These are phyloP conservation scores for Neurospora sp. DNA, from an alignment of 495 filamentous ascomycete species.

Conservation along the genomic window DNA sequence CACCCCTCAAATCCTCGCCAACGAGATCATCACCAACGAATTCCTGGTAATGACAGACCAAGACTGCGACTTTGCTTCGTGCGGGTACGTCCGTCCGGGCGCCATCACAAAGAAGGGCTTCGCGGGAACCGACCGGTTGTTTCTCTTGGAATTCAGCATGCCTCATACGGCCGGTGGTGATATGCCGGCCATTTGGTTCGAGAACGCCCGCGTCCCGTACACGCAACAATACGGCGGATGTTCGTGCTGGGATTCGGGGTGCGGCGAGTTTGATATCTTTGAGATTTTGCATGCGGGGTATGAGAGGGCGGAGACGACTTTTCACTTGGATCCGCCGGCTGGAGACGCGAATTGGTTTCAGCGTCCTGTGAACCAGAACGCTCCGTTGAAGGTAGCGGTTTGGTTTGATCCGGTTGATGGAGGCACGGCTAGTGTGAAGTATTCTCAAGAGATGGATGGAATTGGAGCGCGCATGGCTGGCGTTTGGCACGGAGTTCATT, in stretches of 20 bases:
- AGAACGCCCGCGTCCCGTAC: constrained; percentile 59
- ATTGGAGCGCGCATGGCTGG: too few species aligned
- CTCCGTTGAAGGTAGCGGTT: too few species aligned
- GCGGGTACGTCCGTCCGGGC: not conserved
- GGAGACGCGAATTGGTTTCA: constrained; percentile 29
- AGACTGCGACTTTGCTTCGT: not conserved
- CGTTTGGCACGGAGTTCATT: too few species aligned
- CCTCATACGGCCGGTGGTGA: constrained; percentile 34
- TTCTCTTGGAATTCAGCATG: constrained; percentile 61
- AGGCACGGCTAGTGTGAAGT: too few species aligned
- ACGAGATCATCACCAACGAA: not conserved
- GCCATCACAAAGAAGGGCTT: constrained; percentile 40
- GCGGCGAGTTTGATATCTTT: constrained; percentile 64
- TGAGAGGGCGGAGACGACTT: constrained; percentile 43
- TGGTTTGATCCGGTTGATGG: too few species aligned
- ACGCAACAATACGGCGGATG: constrained; percentile 56
- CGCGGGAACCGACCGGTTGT: constrained; percentile 48
- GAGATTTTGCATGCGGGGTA: constrained; percentile 49
- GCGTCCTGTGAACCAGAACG: too few species aligned
- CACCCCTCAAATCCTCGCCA: not conserved
- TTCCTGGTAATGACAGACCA: not conserved
- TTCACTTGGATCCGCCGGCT: constrained; percentile 38
- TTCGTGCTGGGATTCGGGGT: constrained; percentile 54
- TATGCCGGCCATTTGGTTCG: constrained; percentile 59
- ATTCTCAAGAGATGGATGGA: too few species aligned